Conservation (phyloP, 2,329 filamentous ascomycete species). For the Nemania sp. region DNA sequence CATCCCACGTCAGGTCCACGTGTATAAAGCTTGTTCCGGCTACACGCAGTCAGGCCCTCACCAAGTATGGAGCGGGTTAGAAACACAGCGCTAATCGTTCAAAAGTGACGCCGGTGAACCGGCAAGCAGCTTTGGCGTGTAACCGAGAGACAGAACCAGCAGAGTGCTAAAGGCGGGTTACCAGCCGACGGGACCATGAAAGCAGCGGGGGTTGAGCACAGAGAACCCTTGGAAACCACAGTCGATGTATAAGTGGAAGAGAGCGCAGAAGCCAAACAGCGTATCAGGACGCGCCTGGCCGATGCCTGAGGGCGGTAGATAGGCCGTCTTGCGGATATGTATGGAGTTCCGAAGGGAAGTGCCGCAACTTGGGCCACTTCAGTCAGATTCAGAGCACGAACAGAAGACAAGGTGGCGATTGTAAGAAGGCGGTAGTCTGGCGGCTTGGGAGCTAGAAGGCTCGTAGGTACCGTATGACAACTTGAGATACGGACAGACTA, state of each 20-base stretch:
- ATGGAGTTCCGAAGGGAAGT: neutral
- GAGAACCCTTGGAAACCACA: neutral
- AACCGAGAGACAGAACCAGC: neutral
- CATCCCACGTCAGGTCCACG: conserved; percentile 5
- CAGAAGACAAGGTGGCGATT: conserved; percentile 7
- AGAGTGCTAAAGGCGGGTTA: neutral
- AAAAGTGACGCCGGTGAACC: neutral
- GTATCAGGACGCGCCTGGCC: conserved; percentile 7
- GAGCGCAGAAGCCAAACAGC: neutral
- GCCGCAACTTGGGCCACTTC: neutral
- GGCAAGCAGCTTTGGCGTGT: neutral
- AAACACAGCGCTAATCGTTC: neutral
- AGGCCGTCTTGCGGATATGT: conserved; percentile 6
- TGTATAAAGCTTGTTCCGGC: conserved; percentile 3
- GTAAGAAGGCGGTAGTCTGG: conserved; percentile 6
- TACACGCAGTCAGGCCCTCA: neutral
- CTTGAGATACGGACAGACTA: conserved; percentile 16
- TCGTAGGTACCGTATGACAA: conserved; percentile 3
- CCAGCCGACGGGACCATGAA: neutral
- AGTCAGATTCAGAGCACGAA: conserved; percentile 3
- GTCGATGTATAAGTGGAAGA: conserved; percentile 1
- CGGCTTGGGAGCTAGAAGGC: neutral
- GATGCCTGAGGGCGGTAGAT: neutral
- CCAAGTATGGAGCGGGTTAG: conserved; percentile 3
- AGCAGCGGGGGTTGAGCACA: neutral